Evolutionary conservation across 257 asterid genomes (phyloP).

Genomic region (Fraxinus quadrangulata): DNA sequence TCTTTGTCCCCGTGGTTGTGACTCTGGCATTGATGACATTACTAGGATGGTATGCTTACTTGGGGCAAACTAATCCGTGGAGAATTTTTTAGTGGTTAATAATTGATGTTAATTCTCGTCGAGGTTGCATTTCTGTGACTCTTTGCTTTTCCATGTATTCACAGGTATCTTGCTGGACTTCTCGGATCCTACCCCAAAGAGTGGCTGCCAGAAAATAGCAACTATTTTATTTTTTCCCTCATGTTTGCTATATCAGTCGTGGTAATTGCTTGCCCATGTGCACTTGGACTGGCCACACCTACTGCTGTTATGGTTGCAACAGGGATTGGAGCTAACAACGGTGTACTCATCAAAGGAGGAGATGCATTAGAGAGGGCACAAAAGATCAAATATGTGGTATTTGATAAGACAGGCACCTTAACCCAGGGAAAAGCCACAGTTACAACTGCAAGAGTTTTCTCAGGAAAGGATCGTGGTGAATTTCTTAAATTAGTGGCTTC

Average conservation of each 20-base stretch:
- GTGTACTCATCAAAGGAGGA: conserved; percentile 43
- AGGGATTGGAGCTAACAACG: conserved; percentile 48
- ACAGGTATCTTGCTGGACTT: conserved; percentile 45
- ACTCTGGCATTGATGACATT: conserved; percentile 72
- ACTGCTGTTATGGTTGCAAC: conserved; percentile 57
- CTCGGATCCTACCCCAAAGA: conserved; percentile 33
- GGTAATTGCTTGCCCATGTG: conserved; percentile 61
- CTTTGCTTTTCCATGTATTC: conserved; percentile 33
- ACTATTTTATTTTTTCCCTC: conserved; percentile 61
- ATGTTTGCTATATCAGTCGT: conserved; percentile 48
- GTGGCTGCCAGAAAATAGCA: conserved; percentile 66
- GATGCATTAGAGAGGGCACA: conserved; percentile 43
- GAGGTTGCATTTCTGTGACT: background rate
- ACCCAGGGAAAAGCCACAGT: conserved; percentile 58
- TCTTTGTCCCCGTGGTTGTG: conserved; percentile 84
- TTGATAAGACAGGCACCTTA: conserved; percentile 46
- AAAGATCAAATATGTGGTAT: conserved; percentile 31
- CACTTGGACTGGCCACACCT: conserved; percentile 56
- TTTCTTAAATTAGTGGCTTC: conserved; percentile 95
- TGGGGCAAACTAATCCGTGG: background rate
- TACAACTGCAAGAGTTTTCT: conserved; percentile 70
- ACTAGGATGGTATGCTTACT: conserved; percentile 74
- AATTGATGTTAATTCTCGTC: too few species aligned
- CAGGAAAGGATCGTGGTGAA: conserved; percentile 85
- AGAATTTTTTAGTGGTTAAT: background rate